phyloP scores from a whole-genome alignment of 2,329 filamentous ascomycete species.

The Clonostachys byssicola region DNA sequence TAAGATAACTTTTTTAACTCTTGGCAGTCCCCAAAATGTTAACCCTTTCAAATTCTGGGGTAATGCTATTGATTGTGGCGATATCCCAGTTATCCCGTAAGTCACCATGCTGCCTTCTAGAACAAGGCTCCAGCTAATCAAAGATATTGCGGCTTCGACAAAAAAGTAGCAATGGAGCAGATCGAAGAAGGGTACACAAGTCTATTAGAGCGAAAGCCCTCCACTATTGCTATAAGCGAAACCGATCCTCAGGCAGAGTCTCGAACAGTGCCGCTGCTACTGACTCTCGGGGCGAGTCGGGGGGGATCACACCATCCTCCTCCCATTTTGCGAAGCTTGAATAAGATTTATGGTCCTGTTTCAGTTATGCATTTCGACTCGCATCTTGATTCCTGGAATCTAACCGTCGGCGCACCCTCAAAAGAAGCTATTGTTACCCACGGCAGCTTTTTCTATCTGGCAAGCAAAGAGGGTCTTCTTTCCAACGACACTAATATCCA shows the following conservation, averaged over 20 bases:
- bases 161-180: too few relatives aligned
- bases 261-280: conserved; percentile 22
- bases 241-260: background rate
- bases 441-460: conserved; percentile 83
- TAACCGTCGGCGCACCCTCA: too few relatives aligned
- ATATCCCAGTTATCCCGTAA: conserved; percentile 81
- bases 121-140: too few relatives aligned
- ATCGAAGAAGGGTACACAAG: conserved; percentile 63
- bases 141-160: too few relatives aligned
- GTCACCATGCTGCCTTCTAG: conserved; percentile 53
- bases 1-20: too few relatives aligned
- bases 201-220: conserved; percentile 56
- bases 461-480: conserved; percentile 71
- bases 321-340: conserved; percentile 64
- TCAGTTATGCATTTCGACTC: conserved; percentile 66
- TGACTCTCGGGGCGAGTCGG: conserved; percentile 69
- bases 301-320: conserved; percentile 63
- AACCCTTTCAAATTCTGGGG: conserved; percentile 68
- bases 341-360: conserved; percentile 54
- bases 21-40: background rate
- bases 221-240: conserved; percentile 29
- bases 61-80: conserved; percentile 75
- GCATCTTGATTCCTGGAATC: conserved; percentile 69
- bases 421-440: conserved; percentile 59
- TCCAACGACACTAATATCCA: conserved; percentile 72